A percentile compares a stretch with the other conserved stretches of the same genome.
These are phyloP conservation scores for Chlamydomonas incerta DNA, from an alignment of 139 green algal genomes.

Conservation along the genomic window DNA sequence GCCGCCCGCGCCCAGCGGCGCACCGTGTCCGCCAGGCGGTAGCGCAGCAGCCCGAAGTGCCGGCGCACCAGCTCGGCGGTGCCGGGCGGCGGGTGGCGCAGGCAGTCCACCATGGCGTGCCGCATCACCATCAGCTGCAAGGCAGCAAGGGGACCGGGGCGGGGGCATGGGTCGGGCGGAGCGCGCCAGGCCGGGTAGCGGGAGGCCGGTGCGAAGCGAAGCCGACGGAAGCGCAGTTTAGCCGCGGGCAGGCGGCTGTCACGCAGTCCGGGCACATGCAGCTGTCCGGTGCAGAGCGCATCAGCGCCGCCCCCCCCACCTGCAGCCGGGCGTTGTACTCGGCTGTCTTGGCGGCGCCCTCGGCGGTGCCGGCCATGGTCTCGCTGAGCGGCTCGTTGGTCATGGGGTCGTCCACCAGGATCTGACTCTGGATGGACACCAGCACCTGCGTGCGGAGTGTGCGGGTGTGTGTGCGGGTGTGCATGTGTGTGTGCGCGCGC, in stretches of 20 bases:
- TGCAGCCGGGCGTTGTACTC: conserved; percentile 78
- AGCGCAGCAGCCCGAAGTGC: conserved; percentile 68
- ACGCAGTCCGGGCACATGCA: too few species aligned
- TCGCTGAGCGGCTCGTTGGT: conserved; percentile 76
- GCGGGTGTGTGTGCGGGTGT: too few species aligned
- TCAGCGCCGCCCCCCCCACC: conserved; percentile 30
- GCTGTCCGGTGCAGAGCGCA: too few species aligned
- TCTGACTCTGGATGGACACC: conserved; percentile 80
- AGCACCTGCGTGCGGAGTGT: conserved; percentile 63
- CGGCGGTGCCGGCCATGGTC: conserved; percentile 59
- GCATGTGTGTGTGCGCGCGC: too few species aligned
- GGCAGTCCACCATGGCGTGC: conserved; percentile 79
- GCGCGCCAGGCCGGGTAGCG: too few species aligned
- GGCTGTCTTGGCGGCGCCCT: conserved; percentile 54
- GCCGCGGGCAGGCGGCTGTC: too few species aligned
- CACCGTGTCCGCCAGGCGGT: conserved; percentile 51
- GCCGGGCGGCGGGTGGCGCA: conserved; percentile 70
- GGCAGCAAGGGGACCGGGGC: background rate
- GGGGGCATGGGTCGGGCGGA: background rate
- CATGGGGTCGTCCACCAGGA: conserved; percentile 70
- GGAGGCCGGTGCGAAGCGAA: too few species aligned
- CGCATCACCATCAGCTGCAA: conserved; percentile 71
- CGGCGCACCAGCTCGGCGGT: conserved; percentile 61
- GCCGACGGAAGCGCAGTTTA: too few species aligned
- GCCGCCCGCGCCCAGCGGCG: conserved; percentile 42